Evolutionary conservation across 2,329 filamentous ascomycete species (phyloP), one percentile per base, ranked within the genome.

Genomic region (Lasiodiplodia sp.): DNA sequence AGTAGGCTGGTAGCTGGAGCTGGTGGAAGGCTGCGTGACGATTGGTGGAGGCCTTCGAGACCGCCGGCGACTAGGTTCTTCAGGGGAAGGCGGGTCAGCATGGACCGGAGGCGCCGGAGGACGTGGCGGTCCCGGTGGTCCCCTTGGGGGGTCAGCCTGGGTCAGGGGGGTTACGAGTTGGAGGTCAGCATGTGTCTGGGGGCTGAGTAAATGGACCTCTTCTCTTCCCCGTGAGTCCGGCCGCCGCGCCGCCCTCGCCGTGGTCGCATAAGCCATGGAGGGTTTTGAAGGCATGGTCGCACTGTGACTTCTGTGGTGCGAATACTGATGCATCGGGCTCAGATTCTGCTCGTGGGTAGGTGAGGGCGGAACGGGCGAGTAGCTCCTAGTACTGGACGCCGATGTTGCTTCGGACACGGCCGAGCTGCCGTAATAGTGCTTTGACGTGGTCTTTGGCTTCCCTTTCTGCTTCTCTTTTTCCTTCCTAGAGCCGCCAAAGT

Each of bases 71-170:
- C 60, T 34, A 23, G 60, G 47, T 38, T 38, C 47, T 23, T 56
- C 51, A 55, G 63, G 63, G 38, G 63, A 66, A 55, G 63, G 51
- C 18, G 63, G 63, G 38, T 66, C 63, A 66, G 63, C 63, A 66
- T 51, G 25, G 10, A 10, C 63, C 34, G 63, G 63, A n/a, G 63
- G 63, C 25, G 51, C 51, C 47, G 63, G 51, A 55, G 51, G 63
- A 23, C 51, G 49, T 56, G 63, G 63, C 47, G 63, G 63, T n/a
- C 63, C 63, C 56, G 63, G 63, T 44, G 63, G 63, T 8, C 51
- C 37, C 38, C 21, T 40, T 10, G 63, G 63, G 28, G 63, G 21
- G 63, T 55, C 51, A 66, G 63, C 63, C 8, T 56, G 40, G 51
- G 23, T 38, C 28, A 21, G 18, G 25, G 47, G 58, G 40, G 25